Conservation (phyloP, 768 basidiomycete genomes). For the Coprinellus micaceus region DNA sequence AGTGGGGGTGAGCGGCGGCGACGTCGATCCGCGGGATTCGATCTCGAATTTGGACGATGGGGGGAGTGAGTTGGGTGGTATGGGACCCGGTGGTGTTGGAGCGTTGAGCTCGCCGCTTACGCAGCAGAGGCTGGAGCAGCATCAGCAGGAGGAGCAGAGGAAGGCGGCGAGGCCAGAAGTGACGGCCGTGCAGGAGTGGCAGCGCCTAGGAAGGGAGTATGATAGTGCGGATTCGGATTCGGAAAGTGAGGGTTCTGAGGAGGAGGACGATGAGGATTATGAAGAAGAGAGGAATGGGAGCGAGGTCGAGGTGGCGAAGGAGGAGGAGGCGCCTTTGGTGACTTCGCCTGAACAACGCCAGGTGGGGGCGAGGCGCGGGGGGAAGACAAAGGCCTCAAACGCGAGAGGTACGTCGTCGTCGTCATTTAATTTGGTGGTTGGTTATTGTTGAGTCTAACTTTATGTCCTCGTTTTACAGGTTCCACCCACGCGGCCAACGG, state of each 20-base stretch:
- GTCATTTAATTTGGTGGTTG: background rate
- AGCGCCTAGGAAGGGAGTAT: constrained; percentile 9
- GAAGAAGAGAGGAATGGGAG: background rate
- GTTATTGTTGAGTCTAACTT: background rate
- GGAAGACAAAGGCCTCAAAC: background rate
- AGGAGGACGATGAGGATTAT: background rate
- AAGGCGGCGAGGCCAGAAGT: background rate
- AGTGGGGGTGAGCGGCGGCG: too few species aligned
- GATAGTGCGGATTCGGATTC: constrained; percentile 12
- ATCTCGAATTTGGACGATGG: too few species aligned
- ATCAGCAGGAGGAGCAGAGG: background rate
- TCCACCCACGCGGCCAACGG: background rate
- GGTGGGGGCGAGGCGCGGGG: background rate
- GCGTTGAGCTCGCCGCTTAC: background rate
- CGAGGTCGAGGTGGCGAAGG: background rate
- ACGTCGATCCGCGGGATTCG: background rate
- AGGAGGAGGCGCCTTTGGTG: background rate
- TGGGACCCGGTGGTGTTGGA: too few species aligned
- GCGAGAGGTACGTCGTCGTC: background rate
- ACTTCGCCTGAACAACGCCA: background rate
- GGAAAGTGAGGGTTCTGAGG: background rate
- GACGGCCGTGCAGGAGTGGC: constrained; percentile 9
- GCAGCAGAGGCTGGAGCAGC: background rate
- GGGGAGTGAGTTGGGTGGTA: too few species aligned
- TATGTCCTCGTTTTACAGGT: background rate